Evolutionary conservation across 345 rosid species (phyloP), one percentile per base, ranked within the genome.

Genomic region (Raphanus raphanistrum): DNA sequence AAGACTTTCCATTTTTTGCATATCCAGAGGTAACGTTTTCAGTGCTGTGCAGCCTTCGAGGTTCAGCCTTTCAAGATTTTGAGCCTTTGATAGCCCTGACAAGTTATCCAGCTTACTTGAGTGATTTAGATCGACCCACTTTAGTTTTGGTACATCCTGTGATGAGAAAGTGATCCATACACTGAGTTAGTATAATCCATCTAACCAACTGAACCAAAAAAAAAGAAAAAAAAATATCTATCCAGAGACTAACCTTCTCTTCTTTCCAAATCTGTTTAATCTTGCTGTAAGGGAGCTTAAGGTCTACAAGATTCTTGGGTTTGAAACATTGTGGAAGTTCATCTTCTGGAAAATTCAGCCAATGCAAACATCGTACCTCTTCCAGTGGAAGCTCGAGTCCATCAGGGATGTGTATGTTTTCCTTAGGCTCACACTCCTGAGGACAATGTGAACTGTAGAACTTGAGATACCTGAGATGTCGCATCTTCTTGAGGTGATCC

Each of bases 401-500:
- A 1, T 57, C 61, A 57, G 61, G 61, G 13, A 57, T 8, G 12
- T 77, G 58, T 59, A 59, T 4, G 15, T 59, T 59, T 26, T 26
- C 32, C 32, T 66, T 60, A 32, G 43, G 67, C 3, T 16, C n/a
- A 13, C 73, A 66, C 28, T 58, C 15, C 10, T 3, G 73, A 45
- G 73, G 66, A 57, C 66, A 62, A 4, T 57, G 68, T 26, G 41
- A 58, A 21, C 66, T 48, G n/a, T 83, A 70, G 50, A 83, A 59
- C 35, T 59, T 59, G 16, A 59, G 63, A 11, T 27, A 59, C 63
- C 63, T 13, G 4, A 59, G 63, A 59, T 59, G 16, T 12, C 63
- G 33, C 35, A 59, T 59, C 33, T 59, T 11, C 33, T 59, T 59
- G 35, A 59, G 8, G 35, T 27, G 16, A 59, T 2, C 33, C 8